A percentile compares a stretch with the other conserved stretches of the same genome.
phyloP scores from a whole-genome alignment of 192 early-diverging fungal genomes.

The Coemansia sp. region DNA sequence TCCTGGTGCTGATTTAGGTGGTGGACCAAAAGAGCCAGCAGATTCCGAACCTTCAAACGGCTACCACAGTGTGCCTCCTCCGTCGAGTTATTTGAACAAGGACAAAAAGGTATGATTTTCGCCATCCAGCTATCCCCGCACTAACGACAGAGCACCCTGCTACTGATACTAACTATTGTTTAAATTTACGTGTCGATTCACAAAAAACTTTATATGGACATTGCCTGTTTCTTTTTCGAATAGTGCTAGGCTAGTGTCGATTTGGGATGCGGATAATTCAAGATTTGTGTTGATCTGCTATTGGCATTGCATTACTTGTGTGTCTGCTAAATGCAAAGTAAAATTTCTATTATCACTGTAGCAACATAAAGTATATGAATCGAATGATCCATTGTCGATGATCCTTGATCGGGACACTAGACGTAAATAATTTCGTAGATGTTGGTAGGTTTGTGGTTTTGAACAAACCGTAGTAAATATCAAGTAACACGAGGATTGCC shows the following conservation, averaged over 20 bases:
- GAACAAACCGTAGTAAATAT: not conserved
- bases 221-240: too few relatives aligned
- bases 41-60: conserved; percentile 10
- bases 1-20: not conserved
- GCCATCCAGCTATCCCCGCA: too few relatives aligned
- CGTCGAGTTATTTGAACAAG: conserved; percentile 25
- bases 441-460: not conserved
- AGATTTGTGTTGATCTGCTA: too few relatives aligned
- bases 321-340: not conserved
- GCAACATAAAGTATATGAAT: conserved; percentile 12
- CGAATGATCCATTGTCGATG: conserved; percentile 25
- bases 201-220: too few relatives aligned
- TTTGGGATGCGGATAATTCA: too few relatives aligned
- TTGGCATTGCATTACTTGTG: too few relatives aligned
- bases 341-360: not conserved
- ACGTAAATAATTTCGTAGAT: not conserved
- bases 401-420: conserved; percentile 7
- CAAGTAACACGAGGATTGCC: too few relatives aligned
- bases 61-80: conserved; percentile 54
- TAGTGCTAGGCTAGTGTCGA: too few relatives aligned
- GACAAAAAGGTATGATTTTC: conserved; percentile 29
- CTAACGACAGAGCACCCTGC: too few relatives aligned
- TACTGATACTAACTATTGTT: too few relatives aligned
- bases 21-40: not conserved
- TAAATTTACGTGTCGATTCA: too few relatives aligned